A percentile compares a stretch with the other conserved stretches of the same genome.
Conservation (phyloP, 2,329 filamentous ascomycete species). For the Macroventuria anomochaeta region DNA sequence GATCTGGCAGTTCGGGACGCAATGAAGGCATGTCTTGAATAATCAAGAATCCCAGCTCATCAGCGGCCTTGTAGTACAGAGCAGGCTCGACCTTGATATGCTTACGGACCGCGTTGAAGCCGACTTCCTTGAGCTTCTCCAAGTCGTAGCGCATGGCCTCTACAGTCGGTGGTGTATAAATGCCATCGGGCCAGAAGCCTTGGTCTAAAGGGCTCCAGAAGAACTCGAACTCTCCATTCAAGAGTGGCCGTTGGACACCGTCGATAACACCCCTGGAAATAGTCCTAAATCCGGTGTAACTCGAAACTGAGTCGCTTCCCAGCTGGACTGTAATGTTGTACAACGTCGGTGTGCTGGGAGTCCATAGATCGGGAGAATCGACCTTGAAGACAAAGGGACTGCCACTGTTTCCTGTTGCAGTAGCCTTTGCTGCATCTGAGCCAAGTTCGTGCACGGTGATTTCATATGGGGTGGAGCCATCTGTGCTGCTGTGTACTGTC, state of each 20-base stretch:
- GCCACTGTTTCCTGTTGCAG: conserved; percentile 56
- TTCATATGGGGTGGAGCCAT: conserved; percentile 45
- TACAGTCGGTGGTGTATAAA: conserved; percentile 68
- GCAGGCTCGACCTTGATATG: conserved; percentile 74
- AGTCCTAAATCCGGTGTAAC: conserved; percentile 74
- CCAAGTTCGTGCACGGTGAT: conserved; percentile 48
- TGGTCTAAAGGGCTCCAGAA: conserved; percentile 73
- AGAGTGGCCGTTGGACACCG: conserved; percentile 65
- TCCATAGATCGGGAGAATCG: conserved; percentile 66
- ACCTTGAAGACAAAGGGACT: conserved; percentile 63
- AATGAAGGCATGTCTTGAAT: conserved; percentile 77
- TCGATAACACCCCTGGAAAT: conserved; percentile 63
- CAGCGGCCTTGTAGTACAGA: conserved; percentile 71
- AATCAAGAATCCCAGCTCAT: conserved; percentile 69
- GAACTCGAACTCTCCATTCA: conserved; percentile 74
- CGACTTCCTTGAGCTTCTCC: conserved; percentile 67
- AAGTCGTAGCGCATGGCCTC: conserved; percentile 74
- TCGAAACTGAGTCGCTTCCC: conserved; percentile 62
- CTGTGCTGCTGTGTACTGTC: conserved; percentile 58
- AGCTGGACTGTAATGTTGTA: conserved; percentile 68
- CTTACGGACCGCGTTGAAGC: conserved; percentile 75
- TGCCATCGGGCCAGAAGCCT: conserved; percentile 74
- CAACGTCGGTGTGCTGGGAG: conserved; percentile 66
- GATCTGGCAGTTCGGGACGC: conserved; percentile 29
- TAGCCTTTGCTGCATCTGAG: conserved; percentile 52